Evolutionary conservation across 331 rosid species (phyloP), one percentile per base, ranked within the genome.

Genomic region (Quercus tomentella): DNA sequence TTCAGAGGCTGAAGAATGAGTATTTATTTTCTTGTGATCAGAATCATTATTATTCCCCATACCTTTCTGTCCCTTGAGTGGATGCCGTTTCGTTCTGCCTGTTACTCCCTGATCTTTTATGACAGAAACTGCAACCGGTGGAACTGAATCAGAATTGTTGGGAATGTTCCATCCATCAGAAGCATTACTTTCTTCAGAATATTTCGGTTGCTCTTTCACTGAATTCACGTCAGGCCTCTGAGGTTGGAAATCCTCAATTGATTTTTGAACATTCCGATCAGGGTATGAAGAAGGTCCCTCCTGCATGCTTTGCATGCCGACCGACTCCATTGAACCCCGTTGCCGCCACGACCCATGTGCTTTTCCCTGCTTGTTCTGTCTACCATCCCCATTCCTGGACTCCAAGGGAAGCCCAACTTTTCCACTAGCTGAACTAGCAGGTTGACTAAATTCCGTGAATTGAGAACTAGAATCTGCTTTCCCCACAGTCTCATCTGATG

Each of bases 341-440:
- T 88, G 98, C 81, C 72, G 69, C 98, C 97, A 92, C 3, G 96
- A 89, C 54, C 94, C 90, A 56, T 72, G 91, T 2, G 85, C 72
- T 85, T 89, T 93, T 56, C 94, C 97, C 72, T 81, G 96, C 88
- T 87, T 93, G 73, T 80, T 82, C 72, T 90, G 90, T 83, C 86
- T 88, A 56, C 83, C 79, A 86, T 86, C 87, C 81, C 86, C 88
- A 76, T 61, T 88, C 82, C 84, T 88, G 16, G 92, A 73, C 58
- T 90, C 98, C 77, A 76, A 57, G 54, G 90, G 82, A 62, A 79
- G 76, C 72, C 86, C 91, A 45, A 72, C 57, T 82, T 88, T 85
- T 43, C 86, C 96, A 71, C 79, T 67, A 79, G 74, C 77, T 54
- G 62, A 70, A 72, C 79, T 85, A 61, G 84, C 55, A 79, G 86